These are phyloP conservation scores for Ocimum tenuiflorum DNA, from an alignment of 257 asterid genomes.

Conservation along the genomic window DNA sequence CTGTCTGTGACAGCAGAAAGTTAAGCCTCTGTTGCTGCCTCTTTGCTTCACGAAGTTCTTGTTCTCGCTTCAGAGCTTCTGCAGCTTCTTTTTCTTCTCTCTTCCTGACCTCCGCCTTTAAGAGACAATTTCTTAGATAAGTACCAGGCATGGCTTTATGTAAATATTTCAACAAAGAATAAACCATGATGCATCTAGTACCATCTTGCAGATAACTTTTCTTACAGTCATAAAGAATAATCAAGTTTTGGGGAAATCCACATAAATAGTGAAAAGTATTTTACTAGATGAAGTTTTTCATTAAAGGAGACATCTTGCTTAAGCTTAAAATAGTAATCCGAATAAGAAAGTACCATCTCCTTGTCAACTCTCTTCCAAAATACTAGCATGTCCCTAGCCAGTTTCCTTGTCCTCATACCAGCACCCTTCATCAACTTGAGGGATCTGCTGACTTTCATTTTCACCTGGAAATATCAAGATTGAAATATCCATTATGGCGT, in stretches of 20 bases:
- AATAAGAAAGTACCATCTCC: slow-evolving; percentile 70
- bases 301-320: background rate
- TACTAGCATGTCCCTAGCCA: slow-evolving; percentile 90
- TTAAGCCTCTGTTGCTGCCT: slow-evolving; percentile 98
- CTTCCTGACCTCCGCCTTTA: slow-evolving; percentile 91
- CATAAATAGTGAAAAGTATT: background rate
- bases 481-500: background rate
- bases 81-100: slow-evolving; percentile 99
- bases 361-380: slow-evolving; percentile 98
- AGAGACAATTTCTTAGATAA: slow-evolving; percentile 20
- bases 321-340: slow-evolving; percentile 7
- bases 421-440: slow-evolving; percentile 86
- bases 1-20: slow-evolving; percentile 93
- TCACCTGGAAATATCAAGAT: slow-evolving; percentile 55
- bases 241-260: background rate
- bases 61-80: slow-evolving; percentile 97
- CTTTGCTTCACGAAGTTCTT: slow-evolving; percentile 97
- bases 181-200: slow-evolving; percentile 5
- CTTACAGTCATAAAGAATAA: background rate
- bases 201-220: background rate
- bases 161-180: slow-evolving; percentile 7
- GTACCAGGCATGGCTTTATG: background rate
- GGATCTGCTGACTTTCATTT: slow-evolving; percentile 85
- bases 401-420: slow-evolving; percentile 72
- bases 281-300: background rate